These are phyloP conservation scores for Ophiostoma tasmaniense DNA, from an alignment of 2,329 filamentous ascomycete species.

Conservation along the genomic window DNA sequence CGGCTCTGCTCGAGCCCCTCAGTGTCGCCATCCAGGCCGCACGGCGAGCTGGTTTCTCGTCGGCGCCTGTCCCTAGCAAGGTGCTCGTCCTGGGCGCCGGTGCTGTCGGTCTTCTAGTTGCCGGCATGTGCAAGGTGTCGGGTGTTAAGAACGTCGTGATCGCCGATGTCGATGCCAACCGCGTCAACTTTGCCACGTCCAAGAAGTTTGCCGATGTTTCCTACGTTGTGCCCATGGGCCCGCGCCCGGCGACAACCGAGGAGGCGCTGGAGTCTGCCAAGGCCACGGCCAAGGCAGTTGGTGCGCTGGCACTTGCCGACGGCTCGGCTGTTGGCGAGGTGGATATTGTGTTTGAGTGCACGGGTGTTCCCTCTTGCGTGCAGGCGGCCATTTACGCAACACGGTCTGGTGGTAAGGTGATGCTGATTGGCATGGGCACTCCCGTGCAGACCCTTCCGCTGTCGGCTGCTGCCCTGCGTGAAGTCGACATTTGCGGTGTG, in stretches of 20 bases:
- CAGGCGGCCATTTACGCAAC: constrained; percentile 65
- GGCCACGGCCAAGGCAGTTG: constrained; percentile 22
- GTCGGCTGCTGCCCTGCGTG: constrained; percentile 57
- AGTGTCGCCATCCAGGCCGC: constrained; percentile 51
- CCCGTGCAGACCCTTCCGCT: constrained; percentile 62
- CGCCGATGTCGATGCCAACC: constrained; percentile 47
- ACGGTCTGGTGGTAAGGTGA: constrained; percentile 57
- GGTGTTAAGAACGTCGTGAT: constrained; percentile 41
- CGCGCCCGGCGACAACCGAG: constrained; percentile 39
- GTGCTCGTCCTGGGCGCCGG: constrained; percentile 53
- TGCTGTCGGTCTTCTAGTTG: constrained; percentile 51
- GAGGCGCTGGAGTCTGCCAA: constrained; percentile 46
- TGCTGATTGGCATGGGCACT: constrained; percentile 66
- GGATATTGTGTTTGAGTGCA: constrained; percentile 20
- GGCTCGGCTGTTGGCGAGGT: constrained; percentile 9
- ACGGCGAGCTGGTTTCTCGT: constrained; percentile 36
- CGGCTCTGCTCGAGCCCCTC: constrained; percentile 51
- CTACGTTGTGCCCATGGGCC: constrained; percentile 40
- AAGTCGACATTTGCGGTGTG: constrained; percentile 63
- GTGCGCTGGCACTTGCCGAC: not conserved
- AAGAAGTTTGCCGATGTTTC: constrained; percentile 48
- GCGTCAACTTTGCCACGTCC: constrained; percentile 47
- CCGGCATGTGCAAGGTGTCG: constrained; percentile 46
- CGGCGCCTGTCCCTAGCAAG: constrained; percentile 32
- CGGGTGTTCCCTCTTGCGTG: constrained; percentile 41